Conservation (phyloP, 1,284 basidiomycete genomes). For the Sporisorium iseilematis-ciliati region DNA sequence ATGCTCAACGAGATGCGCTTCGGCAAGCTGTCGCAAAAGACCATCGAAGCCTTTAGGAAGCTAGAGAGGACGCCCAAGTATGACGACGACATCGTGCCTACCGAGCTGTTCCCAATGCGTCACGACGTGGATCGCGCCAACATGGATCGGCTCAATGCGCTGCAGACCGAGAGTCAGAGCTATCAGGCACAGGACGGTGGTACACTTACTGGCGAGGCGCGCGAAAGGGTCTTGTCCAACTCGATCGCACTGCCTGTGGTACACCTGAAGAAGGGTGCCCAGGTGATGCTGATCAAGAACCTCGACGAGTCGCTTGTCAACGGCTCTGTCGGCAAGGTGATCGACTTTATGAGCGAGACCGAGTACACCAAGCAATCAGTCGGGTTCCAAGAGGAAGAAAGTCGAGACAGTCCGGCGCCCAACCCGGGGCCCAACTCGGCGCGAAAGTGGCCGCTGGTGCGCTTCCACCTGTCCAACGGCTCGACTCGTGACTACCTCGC, state of each 20-base stretch:
- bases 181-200: constrained; percentile 60
- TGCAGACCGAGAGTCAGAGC: constrained; percentile 45
- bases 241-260: constrained; percentile 71
- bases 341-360: constrained; percentile 58
- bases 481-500: constrained; percentile 54
- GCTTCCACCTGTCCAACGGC: constrained; percentile 59
- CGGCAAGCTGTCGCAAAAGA: constrained; percentile 55
- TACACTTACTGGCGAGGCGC: constrained; percentile 38
- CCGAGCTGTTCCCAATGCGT: constrained; percentile 78
- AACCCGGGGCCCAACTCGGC: constrained; percentile 9
- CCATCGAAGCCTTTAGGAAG: constrained; percentile 51
- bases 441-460: constrained; percentile 62
- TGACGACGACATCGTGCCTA: constrained; percentile 59
- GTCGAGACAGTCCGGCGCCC: constrained; percentile 58
- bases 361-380: constrained; percentile 60
- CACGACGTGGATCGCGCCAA: constrained; percentile 86
- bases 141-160: constrained; percentile 73
- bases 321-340: constrained; percentile 81
- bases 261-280: constrained; percentile 77
- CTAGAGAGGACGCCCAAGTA: constrained; percentile 52
- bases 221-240: constrained; percentile 51
- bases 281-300: constrained; percentile 82
- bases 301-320: constrained; percentile 82
- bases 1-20: constrained; percentile 65
- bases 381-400: constrained; percentile 45